A percentile compares a stretch with the other conserved stretches of the same genome.
These are phyloP conservation scores for Gypsophila paniculata DNA, from an alignment of 179 eudicot genomes.

Conservation along the genomic window DNA sequence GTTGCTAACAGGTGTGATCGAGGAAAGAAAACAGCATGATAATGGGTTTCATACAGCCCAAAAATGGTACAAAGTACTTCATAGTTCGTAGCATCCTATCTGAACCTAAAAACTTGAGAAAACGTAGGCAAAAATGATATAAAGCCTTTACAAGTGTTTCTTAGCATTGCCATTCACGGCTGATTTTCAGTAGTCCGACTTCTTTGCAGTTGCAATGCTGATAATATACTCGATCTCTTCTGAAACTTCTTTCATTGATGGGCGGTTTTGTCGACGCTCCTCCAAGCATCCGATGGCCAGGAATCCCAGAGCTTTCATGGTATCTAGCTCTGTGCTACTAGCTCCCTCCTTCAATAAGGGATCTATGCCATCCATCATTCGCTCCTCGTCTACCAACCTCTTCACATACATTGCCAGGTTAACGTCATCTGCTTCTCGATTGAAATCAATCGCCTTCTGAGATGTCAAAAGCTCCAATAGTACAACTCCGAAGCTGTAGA, in stretches of 20 bases:
- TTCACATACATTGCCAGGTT: slow-evolving; percentile 67
- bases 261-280: slow-evolving; percentile 68
- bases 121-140: too few relatives aligned
- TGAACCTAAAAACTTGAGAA: too few relatives aligned
- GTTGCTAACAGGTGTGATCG: too few relatives aligned
- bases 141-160: too few relatives aligned
- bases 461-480: slow-evolving; percentile 69
- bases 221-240: slow-evolving; percentile 82
- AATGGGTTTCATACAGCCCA: too few relatives aligned
- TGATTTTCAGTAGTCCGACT: slow-evolving; percentile 19
- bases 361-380: slow-evolving; percentile 56
- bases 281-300: slow-evolving; percentile 75
- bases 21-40: too few relatives aligned
- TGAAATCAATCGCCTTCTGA: slow-evolving; percentile 67
- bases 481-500: slow-evolving; percentile 74
- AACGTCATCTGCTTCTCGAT: slow-evolving; percentile 61
- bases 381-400: slow-evolving; percentile 69
- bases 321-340: slow-evolving; percentile 52
- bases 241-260: slow-evolving; percentile 75
- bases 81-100: too few relatives aligned
- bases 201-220: slow-evolving; percentile 42
- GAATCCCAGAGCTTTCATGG: slow-evolving; percentile 81
- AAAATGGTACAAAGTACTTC: too few relatives aligned
- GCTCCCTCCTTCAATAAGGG: slow-evolving; percentile 51
- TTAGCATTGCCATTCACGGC: not conserved